Evolutionary conservation across 1,284 basidiomycete genomes (phyloP), one percentile per base, ranked within the genome.

Genomic region (Ganoderma multipileum): DNA sequence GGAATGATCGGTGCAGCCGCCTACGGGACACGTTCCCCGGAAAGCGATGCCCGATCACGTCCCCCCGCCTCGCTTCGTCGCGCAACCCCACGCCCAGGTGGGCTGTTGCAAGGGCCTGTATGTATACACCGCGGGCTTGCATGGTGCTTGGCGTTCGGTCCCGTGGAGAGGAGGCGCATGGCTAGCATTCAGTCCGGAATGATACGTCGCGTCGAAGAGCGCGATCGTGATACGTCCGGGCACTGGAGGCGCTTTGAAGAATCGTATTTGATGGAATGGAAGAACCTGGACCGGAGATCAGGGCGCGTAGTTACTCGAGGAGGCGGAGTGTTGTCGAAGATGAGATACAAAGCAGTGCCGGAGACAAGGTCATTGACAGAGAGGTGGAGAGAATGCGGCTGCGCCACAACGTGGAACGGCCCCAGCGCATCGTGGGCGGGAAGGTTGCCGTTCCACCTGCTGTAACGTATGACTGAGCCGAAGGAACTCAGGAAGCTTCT

Each of bases 1-100:
- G 30, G 30, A 55, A 33, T 55, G 28, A 28, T 55, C 26, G 52
- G 9, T 33, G 28, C 52, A 33, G 30, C 52, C 28, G 28, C 26
- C 52, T 55, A 20, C 52, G 28, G 14, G 52, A 30, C 52, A 16
- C 16, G 30, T 20, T 18, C 12, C 26, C 26, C 52, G 52, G 52
- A 30, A 30, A 30, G 26, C 52, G 52, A 54, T 54, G 52, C 28
- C 52, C 26, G 52, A 54, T 54, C 52, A 54, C 52, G 26, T 54
- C 52, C 12, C 14, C 52, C 14, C 14, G 26, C 52, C 52, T 54
- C 28, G 26, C 26, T 2, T 6, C 52, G 28, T 54, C 52, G 6
- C 28, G 14, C 28, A 54, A 16, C 28, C 52, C 26, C 52, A 18
- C 28, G 52, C 26, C 2, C 28, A 18, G 52, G 26, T 1, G 33